These are phyloP conservation scores for Picea sitchensis DNA, from an alignment of 75 land plant genomes.

Conservation along the genomic window DNA sequence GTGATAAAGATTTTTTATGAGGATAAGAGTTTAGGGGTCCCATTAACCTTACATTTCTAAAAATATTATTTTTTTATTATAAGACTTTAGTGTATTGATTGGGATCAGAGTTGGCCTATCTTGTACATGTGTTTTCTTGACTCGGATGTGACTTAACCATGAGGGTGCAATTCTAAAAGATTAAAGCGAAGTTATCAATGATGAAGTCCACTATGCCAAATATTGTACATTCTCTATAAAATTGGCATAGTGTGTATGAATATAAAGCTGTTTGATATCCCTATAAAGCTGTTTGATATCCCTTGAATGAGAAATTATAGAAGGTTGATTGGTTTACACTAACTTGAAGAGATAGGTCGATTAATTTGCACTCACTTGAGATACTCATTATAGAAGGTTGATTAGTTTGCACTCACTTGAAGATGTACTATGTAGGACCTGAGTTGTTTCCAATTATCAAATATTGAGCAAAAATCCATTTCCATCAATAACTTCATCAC, in stretches of 20 bases:
- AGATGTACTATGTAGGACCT: constrained; percentile 62
- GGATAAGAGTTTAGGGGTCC: constrained; percentile 15
- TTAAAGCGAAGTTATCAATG: constrained; percentile 35
- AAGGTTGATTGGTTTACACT: neutral
- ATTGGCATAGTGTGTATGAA: constrained; percentile 46
- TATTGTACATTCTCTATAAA: constrained; percentile 45
- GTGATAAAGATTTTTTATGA: constrained; percentile 7
- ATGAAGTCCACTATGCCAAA: constrained; percentile 76
- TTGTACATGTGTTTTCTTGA: constrained; percentile 26
- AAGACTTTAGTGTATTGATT: neutral
- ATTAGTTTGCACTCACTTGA: constrained; percentile 32
- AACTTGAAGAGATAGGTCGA: constrained; percentile 15
- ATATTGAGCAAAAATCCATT: constrained; percentile 48
- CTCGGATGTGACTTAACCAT: constrained; percentile 14
- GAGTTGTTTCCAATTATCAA: constrained; percentile 60
- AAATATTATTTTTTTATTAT: neutral
- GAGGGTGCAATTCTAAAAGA: constrained; percentile 22
- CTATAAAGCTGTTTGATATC: constrained; percentile 39
- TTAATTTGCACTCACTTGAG: constrained; percentile 38
- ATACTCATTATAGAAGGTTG: constrained; percentile 24
- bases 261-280: constrained; percentile 66
- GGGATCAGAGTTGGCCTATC: constrained; percentile 50
- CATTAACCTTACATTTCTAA: constrained; percentile 28
- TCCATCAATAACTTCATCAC: constrained; percentile 36
- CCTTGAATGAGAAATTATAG: constrained; percentile 37